phyloP scores from a whole-genome alignment of 148 eudicot genomes.

The Beta vulgaris region DNA sequence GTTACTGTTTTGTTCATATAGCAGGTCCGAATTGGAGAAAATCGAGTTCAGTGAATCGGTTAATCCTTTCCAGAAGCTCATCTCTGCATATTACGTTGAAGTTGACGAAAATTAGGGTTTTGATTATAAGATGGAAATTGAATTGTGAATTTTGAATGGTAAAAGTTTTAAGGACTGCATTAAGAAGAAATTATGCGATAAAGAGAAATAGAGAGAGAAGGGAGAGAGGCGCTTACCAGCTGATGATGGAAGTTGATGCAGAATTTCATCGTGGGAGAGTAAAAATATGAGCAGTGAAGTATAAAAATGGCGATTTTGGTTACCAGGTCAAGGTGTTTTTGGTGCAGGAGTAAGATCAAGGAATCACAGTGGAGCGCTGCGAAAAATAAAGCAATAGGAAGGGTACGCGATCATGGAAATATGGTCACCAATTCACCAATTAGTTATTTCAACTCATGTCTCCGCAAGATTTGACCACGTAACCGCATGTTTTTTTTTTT shows the following conservation, averaged over 20 bases:
- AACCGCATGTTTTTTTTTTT: too few species aligned
- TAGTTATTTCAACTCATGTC: too few species aligned
- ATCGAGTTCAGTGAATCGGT: conserved; percentile 52
- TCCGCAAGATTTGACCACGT: too few species aligned
- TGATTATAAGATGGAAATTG: not conserved
- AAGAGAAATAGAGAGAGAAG: not conserved
- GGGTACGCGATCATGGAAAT: not conserved
- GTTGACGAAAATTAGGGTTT: not conserved
- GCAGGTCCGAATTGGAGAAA: conserved; percentile 37
- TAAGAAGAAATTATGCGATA: not conserved
- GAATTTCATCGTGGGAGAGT: conserved; percentile 8
- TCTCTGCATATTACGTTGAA: conserved; percentile 26
- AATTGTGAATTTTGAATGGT: not conserved
- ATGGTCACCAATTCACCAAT: too few species aligned
- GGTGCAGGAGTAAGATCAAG: not conserved
- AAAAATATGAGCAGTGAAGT: not conserved
- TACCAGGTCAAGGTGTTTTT: not conserved
- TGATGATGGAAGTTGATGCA: not conserved
- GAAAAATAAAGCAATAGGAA: not conserved
- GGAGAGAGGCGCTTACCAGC: conserved; percentile 14
- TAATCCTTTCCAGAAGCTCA: conserved; percentile 68
- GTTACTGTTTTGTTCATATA: conserved; percentile 34
- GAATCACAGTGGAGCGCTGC: not conserved
- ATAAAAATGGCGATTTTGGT: conserved; percentile 5
- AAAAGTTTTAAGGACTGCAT: not conserved